These are phyloP conservation scores for Triticum monococcum DNA, from an alignment of 176 grass and related monocot genomes.

Conservation along the genomic window DNA sequence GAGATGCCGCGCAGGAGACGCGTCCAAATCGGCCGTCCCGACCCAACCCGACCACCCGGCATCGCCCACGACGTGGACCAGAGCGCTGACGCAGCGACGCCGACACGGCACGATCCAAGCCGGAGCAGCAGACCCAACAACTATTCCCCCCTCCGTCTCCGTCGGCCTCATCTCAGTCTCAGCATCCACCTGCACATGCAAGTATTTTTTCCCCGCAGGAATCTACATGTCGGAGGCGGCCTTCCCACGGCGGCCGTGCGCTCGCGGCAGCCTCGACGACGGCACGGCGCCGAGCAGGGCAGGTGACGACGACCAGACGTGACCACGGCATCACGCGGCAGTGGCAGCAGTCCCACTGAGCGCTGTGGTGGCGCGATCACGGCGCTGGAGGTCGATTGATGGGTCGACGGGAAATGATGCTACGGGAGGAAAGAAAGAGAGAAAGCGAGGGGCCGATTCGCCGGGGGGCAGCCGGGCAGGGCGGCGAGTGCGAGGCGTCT, in stretches of 20 bases:
- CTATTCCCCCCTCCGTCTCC: neutral
- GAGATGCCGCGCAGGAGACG: neutral
- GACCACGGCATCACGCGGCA: neutral
- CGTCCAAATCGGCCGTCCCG: neutral
- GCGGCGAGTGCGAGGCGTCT: conserved; percentile 2
- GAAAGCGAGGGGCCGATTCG: neutral
- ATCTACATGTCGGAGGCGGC: neutral
- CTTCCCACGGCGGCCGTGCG: neutral
- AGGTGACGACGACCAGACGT: neutral
- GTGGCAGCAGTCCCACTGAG: neutral
- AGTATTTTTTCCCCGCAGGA: too few relatives aligned
- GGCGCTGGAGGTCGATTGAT: neutral
- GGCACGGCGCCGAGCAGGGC: neutral
- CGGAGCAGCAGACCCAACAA: neutral
- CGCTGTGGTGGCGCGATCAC: neutral
- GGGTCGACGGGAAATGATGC: neutral
- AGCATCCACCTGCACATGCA: too few relatives aligned
- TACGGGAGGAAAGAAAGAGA: neutral
- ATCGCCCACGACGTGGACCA: neutral
- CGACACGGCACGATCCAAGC: conserved; percentile 10
- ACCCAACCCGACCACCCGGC: neutral
- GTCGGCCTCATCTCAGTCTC: too few relatives aligned
- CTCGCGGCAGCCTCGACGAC: neutral
- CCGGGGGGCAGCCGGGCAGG: neutral
- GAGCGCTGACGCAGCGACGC: neutral